Evolutionary conservation across 805 yeast genomes (phyloP), one percentile per base, ranked within the genome.

Genomic region (Clavispora carvajalis): DNA sequence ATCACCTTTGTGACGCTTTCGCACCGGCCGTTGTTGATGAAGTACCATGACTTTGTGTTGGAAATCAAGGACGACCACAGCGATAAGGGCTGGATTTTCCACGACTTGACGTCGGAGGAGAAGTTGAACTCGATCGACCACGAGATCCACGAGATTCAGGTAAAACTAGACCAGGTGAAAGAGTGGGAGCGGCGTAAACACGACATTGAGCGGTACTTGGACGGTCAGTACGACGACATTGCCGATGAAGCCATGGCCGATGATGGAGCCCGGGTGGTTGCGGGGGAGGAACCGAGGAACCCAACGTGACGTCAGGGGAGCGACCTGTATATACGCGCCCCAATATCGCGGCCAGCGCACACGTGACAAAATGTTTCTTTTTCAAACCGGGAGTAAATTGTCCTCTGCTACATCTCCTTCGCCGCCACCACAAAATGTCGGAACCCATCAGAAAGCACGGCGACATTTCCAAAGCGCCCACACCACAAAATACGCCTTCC

Each of bases 401-500:
- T 19, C 26, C 11, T 30, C 36, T n/a, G 22, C 26, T 31, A 30
- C 35, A n/a, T n/a, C 16, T 19, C 30, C 22, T 28, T 36, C 29
- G 7, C 28, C 16, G n/a, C 29, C n/a, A 12, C 26, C 26, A 12
- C 7, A 23, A 23, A 25, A 88, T 89, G 96, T 78, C 91, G 36
- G 91, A 83, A 65, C 96, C 96, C 30, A 89, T 89, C 65, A 85
- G 82, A 71, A 79, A 79, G 58, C 59, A 63, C 49, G 84, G 83
- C 59, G 87, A 86, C 59, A 78, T 86, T 50, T 84, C 91, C 48
- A 79, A 81, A 55, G 98, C 99, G 6, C 99, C 99, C 34, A 93
- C 99, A 1, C 99, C 99, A 5, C 99, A 93, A 60, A 93, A 93
- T 73, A 93, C 99, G 1, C 99, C 99, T 12, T 86, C 98, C 3